These are phyloP conservation scores for Aspergillus uvarum DNA, from an alignment of 2,329 filamentous ascomycete species.

Conservation along the genomic window DNA sequence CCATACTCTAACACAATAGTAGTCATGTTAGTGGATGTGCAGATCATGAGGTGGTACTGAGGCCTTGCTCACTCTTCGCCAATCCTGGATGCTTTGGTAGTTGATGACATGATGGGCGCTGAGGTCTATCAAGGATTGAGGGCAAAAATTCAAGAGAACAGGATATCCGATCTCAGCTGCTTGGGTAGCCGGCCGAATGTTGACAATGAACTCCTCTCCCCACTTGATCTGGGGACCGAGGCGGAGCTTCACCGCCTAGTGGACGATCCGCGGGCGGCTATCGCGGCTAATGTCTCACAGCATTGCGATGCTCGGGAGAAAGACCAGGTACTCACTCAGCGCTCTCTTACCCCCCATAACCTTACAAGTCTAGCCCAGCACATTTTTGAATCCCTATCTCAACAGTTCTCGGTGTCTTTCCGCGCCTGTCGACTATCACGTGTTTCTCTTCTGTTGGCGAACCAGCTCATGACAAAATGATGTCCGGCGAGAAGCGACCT, in stretches of 20 bases:
- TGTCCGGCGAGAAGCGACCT: constrained; percentile 90
- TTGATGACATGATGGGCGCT: constrained; percentile 51
- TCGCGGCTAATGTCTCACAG: constrained; percentile 21
- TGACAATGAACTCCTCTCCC: constrained; percentile 21
- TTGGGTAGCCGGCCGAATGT: background rate
- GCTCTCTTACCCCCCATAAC: background rate
- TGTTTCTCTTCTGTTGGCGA: background rate
- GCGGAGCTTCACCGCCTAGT: constrained; percentile 21
- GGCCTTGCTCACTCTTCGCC: constrained; percentile 67
- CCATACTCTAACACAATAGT: constrained; percentile 68
- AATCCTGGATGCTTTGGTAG: constrained; percentile 65
- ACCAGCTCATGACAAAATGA: constrained; percentile 41
- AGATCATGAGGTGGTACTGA: background rate
- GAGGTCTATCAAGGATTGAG: background rate
- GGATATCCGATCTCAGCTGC: background rate
- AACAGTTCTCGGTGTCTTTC: background rate
- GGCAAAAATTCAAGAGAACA: background rate
- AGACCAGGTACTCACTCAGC: background rate
- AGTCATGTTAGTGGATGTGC: constrained; percentile 23
- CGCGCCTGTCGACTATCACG: background rate
- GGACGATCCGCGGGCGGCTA: constrained; percentile 22
- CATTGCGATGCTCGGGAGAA: constrained; percentile 1
- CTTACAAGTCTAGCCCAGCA: background rate
- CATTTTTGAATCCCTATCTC: background rate
- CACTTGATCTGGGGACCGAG: constrained; percentile 16